phyloP scores from a whole-genome alignment of 805 yeast species.

The Ascoidea rubescens region DNA sequence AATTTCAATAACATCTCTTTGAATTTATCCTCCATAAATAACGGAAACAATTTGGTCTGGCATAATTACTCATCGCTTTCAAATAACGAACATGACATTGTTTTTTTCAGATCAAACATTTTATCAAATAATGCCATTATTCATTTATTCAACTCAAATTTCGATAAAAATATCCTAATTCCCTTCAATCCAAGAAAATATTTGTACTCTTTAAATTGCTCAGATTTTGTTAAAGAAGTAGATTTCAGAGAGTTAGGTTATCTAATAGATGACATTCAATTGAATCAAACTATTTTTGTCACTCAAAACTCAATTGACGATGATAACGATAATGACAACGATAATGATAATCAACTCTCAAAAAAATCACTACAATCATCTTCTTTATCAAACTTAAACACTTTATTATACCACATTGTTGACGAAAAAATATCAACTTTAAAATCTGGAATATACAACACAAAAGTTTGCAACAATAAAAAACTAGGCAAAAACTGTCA shows the following conservation, averaged over 20 bases:
- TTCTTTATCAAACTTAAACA: conserved; percentile 17
- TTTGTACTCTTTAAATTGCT: conserved; percentile 42
- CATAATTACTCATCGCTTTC: conserved; percentile 20
- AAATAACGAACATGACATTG: no score
- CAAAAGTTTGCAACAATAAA: conserved; percentile 41
- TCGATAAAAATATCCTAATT: conserved; percentile 17
- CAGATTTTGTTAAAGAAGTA: conserved; percentile 57
- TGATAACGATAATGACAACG: conserved; percentile 18
- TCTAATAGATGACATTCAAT: conserved; percentile 38
- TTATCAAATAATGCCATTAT: conserved; percentile 33
- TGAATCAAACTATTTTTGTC: conserved; percentile 51
- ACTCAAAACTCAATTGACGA: conserved; percentile 24
- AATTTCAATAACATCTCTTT: conserved; percentile 17
- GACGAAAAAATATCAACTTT: conserved; percentile 26
- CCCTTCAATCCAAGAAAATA: conserved; percentile 41
- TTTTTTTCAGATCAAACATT: conserved; percentile 20
- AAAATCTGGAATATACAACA: conserved; percentile 25
- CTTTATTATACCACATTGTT: conserved; percentile 52
- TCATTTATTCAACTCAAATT: conserved; percentile 28
- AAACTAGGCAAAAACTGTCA: conserved; percentile 56
- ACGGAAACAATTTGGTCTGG: conserved; percentile 23
- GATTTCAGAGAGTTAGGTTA: conserved; percentile 40
- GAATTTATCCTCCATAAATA: conserved; percentile 13
- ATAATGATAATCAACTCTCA: not conserved
- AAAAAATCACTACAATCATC: conserved; percentile 7